Percentiles rank a stretch among this genome's conserved stretches.
Conservation (phyloP, 345 rosid genomes). For the Heritiera fomes region DNA sequence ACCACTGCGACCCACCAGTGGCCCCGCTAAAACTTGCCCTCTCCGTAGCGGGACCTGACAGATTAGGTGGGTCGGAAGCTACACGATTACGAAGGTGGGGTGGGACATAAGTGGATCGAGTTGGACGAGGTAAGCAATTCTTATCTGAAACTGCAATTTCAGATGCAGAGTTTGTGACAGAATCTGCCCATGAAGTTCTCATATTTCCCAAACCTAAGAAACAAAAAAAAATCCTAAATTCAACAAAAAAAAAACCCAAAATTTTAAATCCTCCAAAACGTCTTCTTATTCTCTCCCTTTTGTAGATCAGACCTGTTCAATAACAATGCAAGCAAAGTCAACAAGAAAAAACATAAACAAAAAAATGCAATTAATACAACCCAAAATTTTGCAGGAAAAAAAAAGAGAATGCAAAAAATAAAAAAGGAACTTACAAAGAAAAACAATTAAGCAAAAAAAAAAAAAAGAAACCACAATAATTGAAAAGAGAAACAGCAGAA, state of each 20-base stretch:
- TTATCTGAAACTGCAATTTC: slow-evolving; percentile 58
- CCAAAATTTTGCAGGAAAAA: not conserved
- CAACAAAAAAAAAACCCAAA: slow-evolving; percentile 1
- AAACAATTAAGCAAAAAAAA: not conserved
- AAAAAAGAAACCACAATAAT: not conserved
- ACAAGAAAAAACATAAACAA: too few relatives aligned
- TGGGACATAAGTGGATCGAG: slow-evolving; percentile 69
- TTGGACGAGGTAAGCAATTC: slow-evolving; percentile 10
- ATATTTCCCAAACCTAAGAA: slow-evolving; percentile 40
- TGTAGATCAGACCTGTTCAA: slow-evolving; percentile 13
- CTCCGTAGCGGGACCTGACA: slow-evolving; percentile 24
- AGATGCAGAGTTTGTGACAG: slow-evolving; percentile 75
- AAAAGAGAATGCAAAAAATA: not conserved
- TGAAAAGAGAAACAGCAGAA: not conserved
- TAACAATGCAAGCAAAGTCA: slow-evolving; percentile 1
- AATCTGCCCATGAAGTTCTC: slow-evolving; percentile 92
- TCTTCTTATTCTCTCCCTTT: slow-evolving; percentile 8
- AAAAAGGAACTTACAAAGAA: not conserved
- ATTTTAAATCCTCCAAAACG: slow-evolving; percentile 1
- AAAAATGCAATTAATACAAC: not conserved
- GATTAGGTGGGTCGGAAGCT: slow-evolving; percentile 46
- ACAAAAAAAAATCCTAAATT: not conserved
- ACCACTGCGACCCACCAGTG: slow-evolving; percentile 46
- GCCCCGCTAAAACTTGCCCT: slow-evolving; percentile 35
- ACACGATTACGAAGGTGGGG: slow-evolving; percentile 79